Evolutionary conservation across 345 rosid species (phyloP), one percentile per base, ranked within the genome.

Genomic region (Melaleuca quinquenervia): DNA sequence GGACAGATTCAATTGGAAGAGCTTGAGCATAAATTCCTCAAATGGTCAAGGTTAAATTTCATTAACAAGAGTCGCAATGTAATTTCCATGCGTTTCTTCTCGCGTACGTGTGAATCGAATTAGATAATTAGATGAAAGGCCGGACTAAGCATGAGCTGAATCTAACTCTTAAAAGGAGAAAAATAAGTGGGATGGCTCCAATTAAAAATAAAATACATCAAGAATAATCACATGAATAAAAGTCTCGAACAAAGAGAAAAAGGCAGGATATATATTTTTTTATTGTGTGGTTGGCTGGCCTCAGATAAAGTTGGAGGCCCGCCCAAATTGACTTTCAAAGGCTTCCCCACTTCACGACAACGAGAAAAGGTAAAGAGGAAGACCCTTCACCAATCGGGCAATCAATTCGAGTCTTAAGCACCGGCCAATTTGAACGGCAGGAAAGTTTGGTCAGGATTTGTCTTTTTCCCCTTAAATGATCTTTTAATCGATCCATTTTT

Each of bases 11-110:
- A 29, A 32, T 64, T 3, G 76, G 45, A 29, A 11, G 45, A 64
- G 45, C 45, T 64, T 15, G 22, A 16, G 45, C 45, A 16, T 32
- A 32, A 45, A 32, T 64, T 15, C 29, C 0, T 32, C 76, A 6
- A 6, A 16, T 1, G 0, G 45, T 36, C 20, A 4, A 22, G 11
- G 76, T 15, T 5, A 16, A 16, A 32, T 64, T 16, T 16, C 76
- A 32, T 9, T 64, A 7, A 32, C 3, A 8, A 32, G 24, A 3
- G 11, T 16, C 1, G 0, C 0, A 0, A 0, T 3, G 0, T 64
- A 32, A 64, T 18, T 29, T 32, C 21, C 0, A 29, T 16, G 22
- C 2, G 22, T 32, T 29, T 44, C 16, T 16, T 64, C 6, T 1
- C 1, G 26, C 0, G 1, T 15, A 1, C 0, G 5, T 5, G 3